Base-by-base conservation (phyloP, 176 grass and related monocot species). In the Raddia guianensis region DNA sequence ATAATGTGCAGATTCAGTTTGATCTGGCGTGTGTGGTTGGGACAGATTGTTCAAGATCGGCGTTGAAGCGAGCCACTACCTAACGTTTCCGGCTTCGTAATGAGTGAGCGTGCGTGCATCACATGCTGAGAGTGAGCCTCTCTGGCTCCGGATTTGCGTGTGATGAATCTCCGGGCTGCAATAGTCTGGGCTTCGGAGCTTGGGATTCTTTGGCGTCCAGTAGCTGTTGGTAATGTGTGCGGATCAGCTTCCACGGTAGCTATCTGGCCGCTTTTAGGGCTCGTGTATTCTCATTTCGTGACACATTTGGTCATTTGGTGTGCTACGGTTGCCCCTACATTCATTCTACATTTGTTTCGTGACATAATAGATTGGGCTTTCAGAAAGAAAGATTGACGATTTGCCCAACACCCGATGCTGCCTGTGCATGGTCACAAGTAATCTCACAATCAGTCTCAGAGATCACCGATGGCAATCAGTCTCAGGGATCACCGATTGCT, bases 31-130 rank as follows among this genome's bases (percentile, higher is more conserved):
- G 43, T 2, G 72, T 81, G 27, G 49, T 62, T 50, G 67, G 54
- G 49, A 8, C 79, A 9, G 14, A 81, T 81, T 37, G 54, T 40
- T 61, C 20, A 81, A 81, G 79, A 19, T 59, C 53, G 15, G 79
- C 44, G 15, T 72, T 81, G 45, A 71, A 71, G 43, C 19, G 53
- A 70, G 53, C 66, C 70, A 70, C 66, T 21, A 71, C 79, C 54
- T 2, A 70, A 59, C 11, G 10, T 62, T 81, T 62, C 44, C 15
- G 44, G 67, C 67, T 71, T 34, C 15, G 6, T 19, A 14, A 40
- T 10, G 43, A 81, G 27, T 14, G 55, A 18, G 55, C 7, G 43
- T 20, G 54, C 66, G 8, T 59, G 11, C 2, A 12, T 48, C 78
- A 27, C 27, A 27, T 27, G 27, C 27, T 27, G 27, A 27, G 27